These are phyloP conservation scores for Mucuna pruriens DNA, from an alignment of 306 rosid species.

Conservation along the genomic window DNA sequence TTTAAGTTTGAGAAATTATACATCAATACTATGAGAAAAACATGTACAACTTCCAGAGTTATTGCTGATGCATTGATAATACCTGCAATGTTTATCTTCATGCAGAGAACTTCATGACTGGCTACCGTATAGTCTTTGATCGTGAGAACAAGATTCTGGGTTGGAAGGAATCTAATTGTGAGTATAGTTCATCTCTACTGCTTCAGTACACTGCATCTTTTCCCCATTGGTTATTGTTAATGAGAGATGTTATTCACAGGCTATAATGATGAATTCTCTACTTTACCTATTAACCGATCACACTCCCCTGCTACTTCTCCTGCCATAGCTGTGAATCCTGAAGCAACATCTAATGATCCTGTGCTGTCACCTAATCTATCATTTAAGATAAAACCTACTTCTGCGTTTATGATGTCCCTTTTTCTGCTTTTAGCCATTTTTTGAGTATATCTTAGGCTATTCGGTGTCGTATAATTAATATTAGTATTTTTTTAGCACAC, in stretches of 20 bases:
- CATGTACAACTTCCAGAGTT: conserved; percentile 11
- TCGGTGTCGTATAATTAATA: conserved; percentile 37
- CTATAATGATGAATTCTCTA: conserved; percentile 46
- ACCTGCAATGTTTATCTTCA: conserved; percentile 25
- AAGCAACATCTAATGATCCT: conserved; percentile 49
- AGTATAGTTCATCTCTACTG: conserved; percentile 41
- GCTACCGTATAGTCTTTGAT: conserved; percentile 76
- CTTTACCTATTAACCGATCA: conserved; percentile 43
- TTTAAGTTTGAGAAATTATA: not conserved
- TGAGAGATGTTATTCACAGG: conserved; percentile 53
- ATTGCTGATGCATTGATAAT: conserved; percentile 11
- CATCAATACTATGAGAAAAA: conserved; percentile 3
- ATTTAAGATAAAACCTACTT: conserved; percentile 45
- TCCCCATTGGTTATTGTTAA: conserved; percentile 1
- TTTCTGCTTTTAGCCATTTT: conserved; percentile 47
- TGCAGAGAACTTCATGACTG: conserved; percentile 98
- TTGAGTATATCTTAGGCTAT: conserved; percentile 43
- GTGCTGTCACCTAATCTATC: conserved; percentile 40
- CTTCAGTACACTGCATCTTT: not conserved
- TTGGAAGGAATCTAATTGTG: conserved; percentile 80
- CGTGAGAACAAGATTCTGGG: conserved; percentile 75
- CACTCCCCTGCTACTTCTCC: conserved; percentile 53
- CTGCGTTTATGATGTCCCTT: conserved; percentile 40
- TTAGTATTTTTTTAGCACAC: conserved; percentile 24
- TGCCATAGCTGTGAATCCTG: conserved; percentile 49